phyloP scores from a whole-genome alignment of 768 basidiomycete genomes.

The Myochromella boudieri region DNA sequence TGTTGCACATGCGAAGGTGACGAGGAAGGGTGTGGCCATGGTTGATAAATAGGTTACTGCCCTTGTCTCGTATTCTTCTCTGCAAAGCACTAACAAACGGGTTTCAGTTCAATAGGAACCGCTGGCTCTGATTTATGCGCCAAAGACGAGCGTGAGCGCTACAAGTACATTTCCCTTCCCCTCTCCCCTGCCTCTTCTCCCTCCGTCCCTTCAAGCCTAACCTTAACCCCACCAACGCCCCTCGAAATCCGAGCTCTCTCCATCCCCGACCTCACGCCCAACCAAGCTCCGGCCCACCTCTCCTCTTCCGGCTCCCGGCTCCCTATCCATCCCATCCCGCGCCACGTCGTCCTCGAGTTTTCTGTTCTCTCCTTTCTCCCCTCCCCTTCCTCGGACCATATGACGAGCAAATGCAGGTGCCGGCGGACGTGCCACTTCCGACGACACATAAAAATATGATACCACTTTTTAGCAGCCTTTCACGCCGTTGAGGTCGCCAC shows the following conservation, averaged over 20 bases:
- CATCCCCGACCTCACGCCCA: slow-evolving; percentile 65
- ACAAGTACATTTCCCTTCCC: slow-evolving; percentile 53
- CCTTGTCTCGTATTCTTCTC: slow-evolving; percentile 25
- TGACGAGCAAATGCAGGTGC: slow-evolving; percentile 15
- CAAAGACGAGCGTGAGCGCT: slow-evolving; percentile 58
- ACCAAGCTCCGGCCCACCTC: slow-evolving; percentile 71
- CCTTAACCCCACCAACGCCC: slow-evolving; percentile 41
- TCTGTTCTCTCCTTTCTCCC: slow-evolving; percentile 56
- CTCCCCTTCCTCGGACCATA: not conserved
- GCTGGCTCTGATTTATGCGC: slow-evolving; percentile 71
- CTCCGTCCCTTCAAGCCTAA: no score
- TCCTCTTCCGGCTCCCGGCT: slow-evolving; percentile 58
- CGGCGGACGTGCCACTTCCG: slow-evolving; percentile 58
- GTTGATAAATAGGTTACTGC: slow-evolving; percentile 85
- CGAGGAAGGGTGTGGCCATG: slow-evolving; percentile 44
- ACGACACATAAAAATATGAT: slow-evolving; percentile 87
- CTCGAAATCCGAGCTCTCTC: slow-evolving; percentile 70
- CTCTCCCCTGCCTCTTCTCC: no score
- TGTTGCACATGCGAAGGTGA: slow-evolving; percentile 72
- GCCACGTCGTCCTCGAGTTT: slow-evolving; percentile 70
- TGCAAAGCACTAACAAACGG: not conserved
- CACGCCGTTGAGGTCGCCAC: slow-evolving; percentile 71
- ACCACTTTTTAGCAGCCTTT: slow-evolving; percentile 78
- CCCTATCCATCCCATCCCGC: slow-evolving; percentile 68
- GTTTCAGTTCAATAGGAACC: slow-evolving; percentile 80